Evolutionary conservation across 1,284 basidiomycete genomes (phyloP), one percentile per base, ranked within the genome.

Genomic region (Vanrija sp.): DNA sequence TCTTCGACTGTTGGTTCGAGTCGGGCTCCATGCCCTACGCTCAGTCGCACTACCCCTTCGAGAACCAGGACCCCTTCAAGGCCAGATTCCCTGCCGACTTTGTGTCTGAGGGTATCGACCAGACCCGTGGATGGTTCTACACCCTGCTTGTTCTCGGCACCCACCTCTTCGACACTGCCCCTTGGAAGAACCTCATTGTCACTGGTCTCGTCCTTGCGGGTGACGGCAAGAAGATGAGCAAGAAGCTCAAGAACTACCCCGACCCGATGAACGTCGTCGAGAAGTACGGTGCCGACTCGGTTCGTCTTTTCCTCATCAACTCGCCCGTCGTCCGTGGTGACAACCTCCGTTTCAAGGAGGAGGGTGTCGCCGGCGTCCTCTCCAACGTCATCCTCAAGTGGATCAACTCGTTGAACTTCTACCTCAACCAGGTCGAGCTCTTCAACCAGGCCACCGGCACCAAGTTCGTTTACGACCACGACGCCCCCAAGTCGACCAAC

Each of bases 1-100:
- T 99, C 29, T 98, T 99, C 75, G 96, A 99, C 76, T 99, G 96
- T 75, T 99, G 96, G 96, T 98, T 99, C 75, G 96, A 99, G 80
- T 98, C 95, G 7, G 96, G 96, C 78, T 95, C 93, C 71, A 99
- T 99, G 96, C 96, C 96, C 5, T 99, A 96, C 71, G 96, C 94
- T 2, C 95, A 98, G 72, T 83, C 86, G 14, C 96, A 99, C 78
- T 98, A 96, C 80, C 96, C 96, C 8, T 98, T 98, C 75, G 95
- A 98, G 78, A 93, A 95, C 52, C 78, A 85, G 49, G 89, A 91
- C 61, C 58, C 63, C 44, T 82, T 82, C 65, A 86, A 94, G 74
- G 80, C 80, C 34, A 85, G 85, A 14, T 97, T 93, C 82, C 96
- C 96, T 5, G 96, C 93, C n/a, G 88, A 98, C 73, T 99, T 99